Conservation (phyloP, 2,329 filamentous ascomycete genomes). For the Fulvia fulva region DNA sequence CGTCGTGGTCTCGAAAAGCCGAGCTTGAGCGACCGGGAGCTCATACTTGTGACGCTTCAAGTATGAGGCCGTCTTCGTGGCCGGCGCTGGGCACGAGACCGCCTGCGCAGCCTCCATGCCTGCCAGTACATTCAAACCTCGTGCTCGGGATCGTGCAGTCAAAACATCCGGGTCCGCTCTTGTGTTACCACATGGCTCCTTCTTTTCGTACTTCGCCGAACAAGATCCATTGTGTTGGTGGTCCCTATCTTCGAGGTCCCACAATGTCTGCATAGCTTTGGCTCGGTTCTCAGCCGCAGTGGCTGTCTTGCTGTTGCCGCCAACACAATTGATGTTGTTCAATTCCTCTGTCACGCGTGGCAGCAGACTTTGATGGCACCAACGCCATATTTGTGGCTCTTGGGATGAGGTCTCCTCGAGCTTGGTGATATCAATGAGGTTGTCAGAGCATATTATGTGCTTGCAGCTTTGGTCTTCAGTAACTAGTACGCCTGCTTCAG, state of each 20-base stretch:
- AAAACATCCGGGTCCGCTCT: not conserved
- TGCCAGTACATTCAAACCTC: constrained; percentile 9
- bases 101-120: constrained; percentile 11
- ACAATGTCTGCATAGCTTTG: not conserved
- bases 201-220: not conserved
- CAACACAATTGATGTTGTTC: not conserved
- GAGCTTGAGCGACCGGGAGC: constrained; percentile 25
- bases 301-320: not conserved
- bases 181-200: not conserved
- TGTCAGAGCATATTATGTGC: constrained; percentile 24
- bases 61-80: constrained; percentile 12
- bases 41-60: constrained; percentile 27
- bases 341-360: not conserved
- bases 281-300: constrained; percentile 2
- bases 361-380: constrained; percentile 23
- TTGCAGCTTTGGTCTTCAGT: constrained; percentile 19
- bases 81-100: constrained; percentile 1
- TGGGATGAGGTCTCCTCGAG: constrained; percentile 13
- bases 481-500: constrained; percentile 22
- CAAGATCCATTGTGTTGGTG: constrained; percentile 1
- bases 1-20: constrained; percentile 29
- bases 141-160: constrained; percentile 8
- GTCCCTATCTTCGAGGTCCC: constrained; percentile 1
- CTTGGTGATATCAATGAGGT: constrained; percentile 24
- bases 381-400: constrained; percentile 14